phyloP scores from a whole-genome alignment of 495 filamentous ascomycete genomes.

The Neurospora sp. region DNA sequence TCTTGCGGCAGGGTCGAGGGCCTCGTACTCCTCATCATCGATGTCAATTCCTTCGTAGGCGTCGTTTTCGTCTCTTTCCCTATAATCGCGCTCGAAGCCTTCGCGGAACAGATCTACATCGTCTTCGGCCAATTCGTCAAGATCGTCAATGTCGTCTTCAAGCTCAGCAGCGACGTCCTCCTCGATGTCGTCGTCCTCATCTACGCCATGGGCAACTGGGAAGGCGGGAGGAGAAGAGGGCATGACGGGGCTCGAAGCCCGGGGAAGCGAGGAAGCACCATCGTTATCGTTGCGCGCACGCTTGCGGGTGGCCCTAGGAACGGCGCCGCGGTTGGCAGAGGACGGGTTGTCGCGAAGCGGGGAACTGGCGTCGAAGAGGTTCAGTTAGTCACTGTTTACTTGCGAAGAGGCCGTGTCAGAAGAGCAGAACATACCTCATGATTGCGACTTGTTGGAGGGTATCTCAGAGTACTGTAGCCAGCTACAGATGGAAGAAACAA shows the following conservation, averaged over 20 bases:
- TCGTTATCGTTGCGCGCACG: constrained; percentile 68
- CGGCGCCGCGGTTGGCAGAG: constrained; percentile 72
- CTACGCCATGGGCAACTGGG: constrained; percentile 41
- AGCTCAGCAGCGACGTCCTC: constrained; percentile 35
- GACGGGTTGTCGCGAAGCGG: constrained; percentile 75
- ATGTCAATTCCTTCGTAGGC: constrained; percentile 37
- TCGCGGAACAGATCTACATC: constrained; percentile 91
- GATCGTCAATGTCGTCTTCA: constrained; percentile 77
- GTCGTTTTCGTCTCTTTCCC: constrained; percentile 39
- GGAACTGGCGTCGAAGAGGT: constrained; percentile 38
- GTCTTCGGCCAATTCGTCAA: constrained; percentile 94
- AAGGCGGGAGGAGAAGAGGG: constrained; percentile 42
- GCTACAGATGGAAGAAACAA: not conserved
- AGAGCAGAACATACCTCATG: constrained; percentile 28
- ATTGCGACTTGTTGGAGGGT: constrained; percentile 2
- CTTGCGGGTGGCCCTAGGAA: constrained; percentile 58
- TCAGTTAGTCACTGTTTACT: constrained; percentile 3
- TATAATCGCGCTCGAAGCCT: constrained; percentile 82
- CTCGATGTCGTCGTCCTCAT: constrained; percentile 59
- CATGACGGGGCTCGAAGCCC: constrained; percentile 46
- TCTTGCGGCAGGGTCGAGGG: constrained; percentile 70
- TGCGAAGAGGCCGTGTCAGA: not conserved
- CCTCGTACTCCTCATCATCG: constrained; percentile 54
- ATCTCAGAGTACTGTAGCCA: not conserved
- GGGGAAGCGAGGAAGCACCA: constrained; percentile 53